A percentile compares a stretch with the other conserved stretches of the same genome.
Evolutionary conservation across 129 eudicot genomes (phyloP).

Genomic region (Oenanthe sinensis): DNA sequence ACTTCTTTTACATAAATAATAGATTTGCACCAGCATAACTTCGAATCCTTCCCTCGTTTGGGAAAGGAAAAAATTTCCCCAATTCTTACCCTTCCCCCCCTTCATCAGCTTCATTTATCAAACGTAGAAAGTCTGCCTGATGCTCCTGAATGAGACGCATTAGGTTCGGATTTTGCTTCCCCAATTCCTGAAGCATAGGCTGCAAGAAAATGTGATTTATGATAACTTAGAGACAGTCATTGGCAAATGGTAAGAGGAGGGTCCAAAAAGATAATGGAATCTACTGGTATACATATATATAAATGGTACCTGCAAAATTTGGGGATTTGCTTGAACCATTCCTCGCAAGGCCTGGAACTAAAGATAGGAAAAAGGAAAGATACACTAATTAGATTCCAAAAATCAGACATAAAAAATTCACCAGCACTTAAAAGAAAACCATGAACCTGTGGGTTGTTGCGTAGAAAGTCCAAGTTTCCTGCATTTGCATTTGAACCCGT

Average conservation of each 20-base stretch:
- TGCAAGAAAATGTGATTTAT: constrained; percentile 15
- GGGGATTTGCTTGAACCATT: constrained; percentile 76
- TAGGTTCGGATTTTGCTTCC: constrained; percentile 53
- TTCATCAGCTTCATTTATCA: constrained; percentile 59
- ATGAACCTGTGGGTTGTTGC: constrained; percentile 51
- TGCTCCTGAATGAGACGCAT: constrained; percentile 56
- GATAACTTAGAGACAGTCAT: neutral
- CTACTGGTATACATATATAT: neutral
- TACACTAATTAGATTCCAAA: neutral
- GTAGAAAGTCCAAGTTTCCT: constrained; percentile 49
- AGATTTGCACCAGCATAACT: neutral
- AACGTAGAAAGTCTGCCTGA: constrained; percentile 51
- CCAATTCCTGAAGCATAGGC: constrained; percentile 73
- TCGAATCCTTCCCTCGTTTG: neutral
- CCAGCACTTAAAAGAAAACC: neutral
- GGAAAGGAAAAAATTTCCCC: neutral
- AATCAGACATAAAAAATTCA: neutral
- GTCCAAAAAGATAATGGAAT: neutral
- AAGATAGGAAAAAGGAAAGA: neutral
- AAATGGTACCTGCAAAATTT: constrained; percentile 53
- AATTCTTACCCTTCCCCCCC: constrained; percentile 63
- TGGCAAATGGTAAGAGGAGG: neutral
- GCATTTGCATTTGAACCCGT: constrained; percentile 55
- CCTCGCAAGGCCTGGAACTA: constrained; percentile 68
- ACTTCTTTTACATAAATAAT: neutral